A percentile compares a stretch with the other conserved stretches of the same genome.
Evolutionary conservation across 2,329 filamentous ascomycete species (phyloP).

Genomic region (Pseudocercospora fuligena): DNA sequence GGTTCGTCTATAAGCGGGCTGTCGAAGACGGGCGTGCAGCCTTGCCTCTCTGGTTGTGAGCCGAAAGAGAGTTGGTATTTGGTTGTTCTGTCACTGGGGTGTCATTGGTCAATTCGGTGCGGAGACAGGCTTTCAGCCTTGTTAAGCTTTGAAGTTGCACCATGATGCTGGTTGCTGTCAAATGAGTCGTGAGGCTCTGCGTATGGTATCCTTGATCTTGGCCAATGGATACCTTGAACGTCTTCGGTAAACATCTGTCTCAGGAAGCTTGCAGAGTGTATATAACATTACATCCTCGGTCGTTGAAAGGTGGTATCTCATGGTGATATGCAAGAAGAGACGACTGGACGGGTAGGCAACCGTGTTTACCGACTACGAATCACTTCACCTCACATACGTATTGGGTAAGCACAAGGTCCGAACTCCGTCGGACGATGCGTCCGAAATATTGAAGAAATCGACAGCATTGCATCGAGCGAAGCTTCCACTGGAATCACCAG

Average conservation of each 20-base stretch:
- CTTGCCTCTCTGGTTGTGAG: not conserved
- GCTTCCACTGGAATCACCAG: not conserved
- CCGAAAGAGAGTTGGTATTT: not conserved
- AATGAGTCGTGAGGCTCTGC: constrained; percentile 7
- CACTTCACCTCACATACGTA: not conserved
- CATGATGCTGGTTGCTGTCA: constrained; percentile 2
- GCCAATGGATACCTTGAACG: not conserved
- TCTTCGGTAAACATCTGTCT: not conserved
- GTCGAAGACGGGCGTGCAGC: not conserved
- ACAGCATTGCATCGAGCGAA: too few relatives aligned
- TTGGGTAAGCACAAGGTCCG: not conserved
- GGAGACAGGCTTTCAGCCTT: not conserved
- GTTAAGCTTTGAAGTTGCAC: constrained; percentile 1
- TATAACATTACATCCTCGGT: constrained; percentile 1
- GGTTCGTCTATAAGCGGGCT: constrained; percentile 3
- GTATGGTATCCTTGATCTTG: not conserved
- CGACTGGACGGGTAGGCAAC: not conserved
- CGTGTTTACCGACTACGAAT: not conserved
- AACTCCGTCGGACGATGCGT: too few relatives aligned
- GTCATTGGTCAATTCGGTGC: not conserved
- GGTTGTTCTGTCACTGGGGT: not conserved
- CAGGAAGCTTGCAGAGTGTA: constrained; percentile 6
- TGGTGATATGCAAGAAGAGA: not conserved
- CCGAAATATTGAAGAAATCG: too few relatives aligned
- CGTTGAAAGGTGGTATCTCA: too few relatives aligned